Evolutionary conservation across 2,329 filamentous ascomycete genomes (phyloP).

Genomic region (Gaeumannomyces sp.): DNA sequence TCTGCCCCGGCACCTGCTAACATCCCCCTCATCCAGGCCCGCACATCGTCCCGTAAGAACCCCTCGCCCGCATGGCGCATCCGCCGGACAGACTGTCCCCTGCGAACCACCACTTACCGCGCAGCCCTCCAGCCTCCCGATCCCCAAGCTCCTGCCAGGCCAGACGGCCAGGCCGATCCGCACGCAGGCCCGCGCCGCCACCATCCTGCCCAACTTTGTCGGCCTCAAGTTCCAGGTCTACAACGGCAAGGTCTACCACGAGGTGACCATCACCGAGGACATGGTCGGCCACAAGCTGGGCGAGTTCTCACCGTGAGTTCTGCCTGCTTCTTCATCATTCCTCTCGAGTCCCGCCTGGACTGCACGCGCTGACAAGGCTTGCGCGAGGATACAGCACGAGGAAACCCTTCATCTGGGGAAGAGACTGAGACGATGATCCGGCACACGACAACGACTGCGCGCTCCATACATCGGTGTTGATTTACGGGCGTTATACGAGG

Average conservation of each 20-base stretch:
- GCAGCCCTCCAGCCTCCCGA: conserved; percentile 46
- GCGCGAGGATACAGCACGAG: conserved; percentile 39
- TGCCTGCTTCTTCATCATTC: background rate
- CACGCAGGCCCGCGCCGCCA: conserved; percentile 81
- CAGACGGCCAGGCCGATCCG: conserved; percentile 66
- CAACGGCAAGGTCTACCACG: conserved; percentile 82
- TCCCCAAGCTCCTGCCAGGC: conserved; percentile 53
- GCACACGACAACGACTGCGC: no score
- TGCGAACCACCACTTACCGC: conserved; percentile 11
- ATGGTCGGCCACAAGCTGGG: conserved; percentile 96
- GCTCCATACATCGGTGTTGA: no score
- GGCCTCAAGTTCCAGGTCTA: conserved; percentile 85
- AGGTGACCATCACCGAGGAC: conserved; percentile 81
- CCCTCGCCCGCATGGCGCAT: background rate
- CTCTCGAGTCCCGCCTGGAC: background rate
- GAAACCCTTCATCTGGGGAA: conserved; percentile 50
- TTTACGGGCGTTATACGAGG: no score
- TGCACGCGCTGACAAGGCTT: background rate
- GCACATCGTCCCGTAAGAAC: conserved; percentile 47
- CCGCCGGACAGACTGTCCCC: background rate
- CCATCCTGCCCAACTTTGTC: conserved; percentile 88
- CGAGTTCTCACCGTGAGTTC: conserved; percentile 78
- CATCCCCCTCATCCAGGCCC: conserved; percentile 32
- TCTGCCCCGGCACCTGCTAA: conserved; percentile 1
- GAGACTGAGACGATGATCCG: background rate